Evolutionary conservation across 1,284 basidiomycete species (phyloP).

Genomic region (Thelephora terrestris): DNA sequence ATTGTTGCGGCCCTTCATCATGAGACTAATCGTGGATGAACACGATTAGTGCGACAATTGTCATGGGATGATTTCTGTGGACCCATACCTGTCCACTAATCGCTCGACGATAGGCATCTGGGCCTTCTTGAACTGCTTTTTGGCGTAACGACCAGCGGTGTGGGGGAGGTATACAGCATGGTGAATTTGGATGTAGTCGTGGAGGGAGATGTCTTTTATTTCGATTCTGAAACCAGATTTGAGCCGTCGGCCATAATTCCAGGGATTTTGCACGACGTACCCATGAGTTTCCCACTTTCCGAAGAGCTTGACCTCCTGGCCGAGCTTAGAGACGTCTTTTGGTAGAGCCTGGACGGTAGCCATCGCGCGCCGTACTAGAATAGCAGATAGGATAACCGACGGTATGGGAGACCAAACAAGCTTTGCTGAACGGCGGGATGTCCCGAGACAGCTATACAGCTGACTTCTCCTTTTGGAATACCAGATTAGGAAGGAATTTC

Average conservation of each 20-base stretch:
- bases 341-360: conserved; percentile 63
- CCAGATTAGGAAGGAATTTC: no score
- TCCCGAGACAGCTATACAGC: no score
- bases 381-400: background rate
- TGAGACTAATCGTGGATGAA: conserved; percentile 47
- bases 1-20: conserved; percentile 99
- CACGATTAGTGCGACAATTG: conserved; percentile 2
- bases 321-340: conserved; percentile 76
- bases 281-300: conserved; percentile 96
- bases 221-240: conserved; percentile 62
- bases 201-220: conserved; percentile 98
- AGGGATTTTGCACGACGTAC: conserved; percentile 43
- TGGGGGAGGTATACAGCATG: conserved; percentile 97
- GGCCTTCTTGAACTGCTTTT: conserved; percentile 99
- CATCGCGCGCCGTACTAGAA: conserved; percentile 29
- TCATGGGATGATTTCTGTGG: background rate
- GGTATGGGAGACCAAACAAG: no score
- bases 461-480: no score
- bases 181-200: conserved; percentile 99
- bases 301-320: conserved; percentile 87
- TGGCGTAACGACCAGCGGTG: conserved; percentile 98
- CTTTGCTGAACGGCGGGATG: no score
- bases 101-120: conserved; percentile 99
- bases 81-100: conserved; percentile 86
- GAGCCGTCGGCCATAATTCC: background rate